Evolutionary conservation across 371 early-diverging fungal genomes (phyloP).

Genomic region (Choanephora cucurbitarum): DNA sequence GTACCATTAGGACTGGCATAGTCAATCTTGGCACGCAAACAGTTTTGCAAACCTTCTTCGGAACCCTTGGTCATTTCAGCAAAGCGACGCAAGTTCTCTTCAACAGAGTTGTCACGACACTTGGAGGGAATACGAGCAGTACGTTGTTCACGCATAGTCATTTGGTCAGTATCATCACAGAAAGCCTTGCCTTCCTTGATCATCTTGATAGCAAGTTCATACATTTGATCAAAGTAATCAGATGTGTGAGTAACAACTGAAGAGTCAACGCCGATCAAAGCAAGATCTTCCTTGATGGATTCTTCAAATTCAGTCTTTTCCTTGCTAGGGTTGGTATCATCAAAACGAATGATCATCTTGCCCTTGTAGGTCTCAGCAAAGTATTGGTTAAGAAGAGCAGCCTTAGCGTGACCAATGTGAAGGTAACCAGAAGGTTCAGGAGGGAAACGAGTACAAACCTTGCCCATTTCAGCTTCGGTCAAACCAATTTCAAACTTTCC

Average conservation of each 20-base stretch:
- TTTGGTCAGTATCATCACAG: conserved; percentile 95
- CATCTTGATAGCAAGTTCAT: conserved; percentile 84
- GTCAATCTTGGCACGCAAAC: conserved; percentile 98
- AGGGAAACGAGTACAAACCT: conserved; percentile 97
- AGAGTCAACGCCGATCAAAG: conserved; percentile 83
- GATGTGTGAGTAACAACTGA: conserved; percentile 91
- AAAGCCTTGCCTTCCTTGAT: conserved; percentile 96
- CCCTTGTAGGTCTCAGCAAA: conserved; percentile 95
- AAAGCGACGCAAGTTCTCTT: conserved; percentile 92
- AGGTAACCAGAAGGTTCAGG: conserved; percentile 99
- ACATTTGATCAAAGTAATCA: conserved; percentile 93
- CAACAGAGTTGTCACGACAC: conserved; percentile 85
- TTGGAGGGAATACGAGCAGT: conserved; percentile 88
- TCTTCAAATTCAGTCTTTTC: conserved; percentile 97
- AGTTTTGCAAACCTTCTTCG: conserved; percentile 82
- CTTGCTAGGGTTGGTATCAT: conserved; percentile 99
- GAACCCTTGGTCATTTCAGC: conserved; percentile 95
- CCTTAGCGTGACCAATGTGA: conserved; percentile 99
- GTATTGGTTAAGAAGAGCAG: conserved; percentile 98
- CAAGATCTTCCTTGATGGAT: conserved; percentile 91
- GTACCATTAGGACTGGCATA: conserved; percentile 95
- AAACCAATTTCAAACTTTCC: conserved; percentile 94
- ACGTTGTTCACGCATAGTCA: conserved; percentile 92
- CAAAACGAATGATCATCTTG: conserved; percentile 96
- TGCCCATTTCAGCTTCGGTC: conserved; percentile 78